Percentiles rank a stretch among this genome's conserved stretches.
phyloP scores from a whole-genome alignment of 768 basidiomycete species.

The Coprinellus micaceus region DNA sequence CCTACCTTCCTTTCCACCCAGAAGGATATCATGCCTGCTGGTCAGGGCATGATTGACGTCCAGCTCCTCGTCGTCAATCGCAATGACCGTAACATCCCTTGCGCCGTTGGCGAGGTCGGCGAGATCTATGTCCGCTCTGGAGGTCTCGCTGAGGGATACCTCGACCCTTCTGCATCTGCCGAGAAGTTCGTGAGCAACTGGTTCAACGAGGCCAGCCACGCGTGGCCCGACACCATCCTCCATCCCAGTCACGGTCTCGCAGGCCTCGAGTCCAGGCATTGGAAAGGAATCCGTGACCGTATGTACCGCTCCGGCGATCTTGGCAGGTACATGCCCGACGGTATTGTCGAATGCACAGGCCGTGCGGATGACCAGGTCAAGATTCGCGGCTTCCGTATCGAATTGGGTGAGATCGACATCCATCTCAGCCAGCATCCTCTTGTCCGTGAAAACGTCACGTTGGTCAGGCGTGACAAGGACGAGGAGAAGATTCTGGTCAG shows the following conservation, averaged over 20 bases:
- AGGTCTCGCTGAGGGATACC: conserved; percentile 92
- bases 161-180: conserved; percentile 73
- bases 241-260: conserved; percentile 54
- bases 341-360: conserved; percentile 93
- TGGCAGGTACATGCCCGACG: conserved; percentile 88
- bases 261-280: conserved; percentile 73
- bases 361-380: conserved; percentile 99
- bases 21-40: conserved; percentile 98
- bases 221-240: conserved; percentile 68
- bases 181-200: conserved; percentile 96
- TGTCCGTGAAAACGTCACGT: conserved; percentile 95
- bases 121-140: conserved; percentile 98
- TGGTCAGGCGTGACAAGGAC: conserved; percentile 95
- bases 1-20: conserved; percentile 88
- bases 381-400: conserved; percentile 98
- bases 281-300: conserved; percentile 94
- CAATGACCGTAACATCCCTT: conserved; percentile 75
- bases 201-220: conserved; percentile 56
- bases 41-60: conserved; percentile 95
- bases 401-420: conserved; percentile 94
- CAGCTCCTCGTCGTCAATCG: conserved; percentile 96
- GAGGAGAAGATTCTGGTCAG: conserved; percentile 98
- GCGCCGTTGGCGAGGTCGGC: conserved; percentile 94
- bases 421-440: conserved; percentile 90
- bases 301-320: conserved; percentile 99